A percentile compares a stretch with the other conserved stretches of the same genome.
Conservation (phyloP, 768 basidiomycete genomes). For the Hericium rajendrae region DNA sequence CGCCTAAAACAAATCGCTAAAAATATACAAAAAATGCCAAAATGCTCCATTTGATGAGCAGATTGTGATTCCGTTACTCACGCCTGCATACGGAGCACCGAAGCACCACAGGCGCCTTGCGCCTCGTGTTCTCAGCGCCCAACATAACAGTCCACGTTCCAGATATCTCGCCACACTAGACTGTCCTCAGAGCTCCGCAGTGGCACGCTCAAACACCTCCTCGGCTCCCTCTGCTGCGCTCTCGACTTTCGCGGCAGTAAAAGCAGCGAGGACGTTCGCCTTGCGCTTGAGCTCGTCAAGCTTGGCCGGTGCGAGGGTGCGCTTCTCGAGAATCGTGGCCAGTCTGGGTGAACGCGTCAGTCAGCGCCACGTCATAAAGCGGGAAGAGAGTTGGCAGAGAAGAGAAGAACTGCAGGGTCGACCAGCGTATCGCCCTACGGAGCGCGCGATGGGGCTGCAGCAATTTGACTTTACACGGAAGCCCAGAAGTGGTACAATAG, state of each 20-base stretch:
- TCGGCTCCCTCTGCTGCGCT: conserved; percentile 14
- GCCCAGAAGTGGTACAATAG: conserved; percentile 10
- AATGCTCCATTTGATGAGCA: too few species aligned
- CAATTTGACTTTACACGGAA: background rate
- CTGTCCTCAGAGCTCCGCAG: conserved; percentile 13
- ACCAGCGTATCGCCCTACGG: background rate
- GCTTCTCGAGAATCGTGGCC: conserved; percentile 66
- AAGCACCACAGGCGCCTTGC: too few species aligned
- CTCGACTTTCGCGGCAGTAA: conserved; percentile 28
- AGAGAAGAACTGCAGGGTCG: background rate
- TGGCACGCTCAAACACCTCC: conserved; percentile 15
- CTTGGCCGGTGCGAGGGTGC: conserved; percentile 66
- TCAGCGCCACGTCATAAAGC: conserved; percentile 10
- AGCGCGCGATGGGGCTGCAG: background rate
- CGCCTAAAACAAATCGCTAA: too few species aligned
- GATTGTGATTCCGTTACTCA: too few species aligned
- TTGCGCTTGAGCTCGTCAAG: conserved; percentile 92
- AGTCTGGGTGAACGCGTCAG: conserved; percentile 37
- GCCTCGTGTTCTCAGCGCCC: too few species aligned
- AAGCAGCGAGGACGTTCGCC: conserved; percentile 72
- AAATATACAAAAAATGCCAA: too few species aligned
- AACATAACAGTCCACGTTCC: too few species aligned
- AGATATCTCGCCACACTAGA: too few species aligned
- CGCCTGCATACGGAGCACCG: background rate
- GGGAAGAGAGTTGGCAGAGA: background rate